A percentile compares a stretch with the other conserved stretches of the same genome.
phyloP scores from a whole-genome alignment of 805 yeast species.

The Cyberlindnera subsufficiens region DNA sequence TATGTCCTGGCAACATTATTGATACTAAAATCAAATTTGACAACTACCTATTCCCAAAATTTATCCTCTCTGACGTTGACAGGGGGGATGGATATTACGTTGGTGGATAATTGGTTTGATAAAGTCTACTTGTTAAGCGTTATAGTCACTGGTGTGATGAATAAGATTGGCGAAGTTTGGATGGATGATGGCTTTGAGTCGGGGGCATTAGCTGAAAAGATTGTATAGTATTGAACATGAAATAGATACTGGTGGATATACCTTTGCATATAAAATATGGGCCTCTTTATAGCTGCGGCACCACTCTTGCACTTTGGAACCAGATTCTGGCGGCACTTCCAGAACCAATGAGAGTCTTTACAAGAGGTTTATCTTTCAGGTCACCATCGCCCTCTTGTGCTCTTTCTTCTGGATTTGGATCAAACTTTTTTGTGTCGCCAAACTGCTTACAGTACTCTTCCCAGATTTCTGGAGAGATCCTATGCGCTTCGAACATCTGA shows the following conservation, averaged over 20 bases:
- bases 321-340: slow-evolving; percentile 67
- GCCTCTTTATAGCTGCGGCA: slow-evolving; percentile 28
- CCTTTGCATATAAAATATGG: not conserved
- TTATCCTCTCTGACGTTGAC: slow-evolving; percentile 27
- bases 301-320: slow-evolving; percentile 59
- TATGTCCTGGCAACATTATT: slow-evolving; percentile 34
- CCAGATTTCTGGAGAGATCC: slow-evolving; percentile 43
- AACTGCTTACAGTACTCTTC: slow-evolving; percentile 47
- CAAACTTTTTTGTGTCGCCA: slow-evolving; percentile 47
- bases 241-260: not conserved
- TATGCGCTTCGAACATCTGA: slow-evolving; percentile 53
- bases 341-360: slow-evolving; percentile 52
- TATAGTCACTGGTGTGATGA: slow-evolving; percentile 21
- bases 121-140: slow-evolving; percentile 29
- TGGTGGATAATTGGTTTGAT: slow-evolving; percentile 37
- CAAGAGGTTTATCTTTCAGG: slow-evolving; percentile 30
- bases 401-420: slow-evolving; percentile 47
- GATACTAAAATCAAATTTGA: slow-evolving; percentile 33
- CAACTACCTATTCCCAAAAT: slow-evolving; percentile 27
- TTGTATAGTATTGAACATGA: not conserved
- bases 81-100: slow-evolving; percentile 11
- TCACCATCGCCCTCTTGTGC: slow-evolving; percentile 33
- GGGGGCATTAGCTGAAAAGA: slow-evolving; percentile 7
- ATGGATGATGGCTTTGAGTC: slow-evolving; percentile 21
- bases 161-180: slow-evolving; percentile 17